Conservation (phyloP, 1,139 yeast genomes). For the Yamadazyma triangularis region DNA sequence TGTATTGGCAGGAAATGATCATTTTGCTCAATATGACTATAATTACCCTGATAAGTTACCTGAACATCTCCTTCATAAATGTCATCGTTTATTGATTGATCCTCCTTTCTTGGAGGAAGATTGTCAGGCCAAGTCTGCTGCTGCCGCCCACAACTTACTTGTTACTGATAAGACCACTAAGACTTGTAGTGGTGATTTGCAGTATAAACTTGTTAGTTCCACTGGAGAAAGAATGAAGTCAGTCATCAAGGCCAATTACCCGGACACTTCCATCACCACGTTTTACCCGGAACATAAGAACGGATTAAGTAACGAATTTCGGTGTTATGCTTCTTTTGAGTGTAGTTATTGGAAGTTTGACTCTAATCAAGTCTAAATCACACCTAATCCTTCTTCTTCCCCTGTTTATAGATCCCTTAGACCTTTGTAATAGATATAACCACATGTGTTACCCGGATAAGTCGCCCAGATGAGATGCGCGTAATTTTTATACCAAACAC, state of each 20-base stretch:
- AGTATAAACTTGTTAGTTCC: conserved; percentile 59
- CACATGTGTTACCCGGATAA: background rate
- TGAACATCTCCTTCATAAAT: conserved; percentile 51
- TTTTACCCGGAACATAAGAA: conserved; percentile 79
- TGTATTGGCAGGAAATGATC: conserved; percentile 60
- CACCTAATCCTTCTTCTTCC: background rate
- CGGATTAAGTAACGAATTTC: conserved; percentile 82
- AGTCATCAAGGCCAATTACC: conserved; percentile 56
- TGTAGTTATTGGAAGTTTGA: conserved; percentile 33
- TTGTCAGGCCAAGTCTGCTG: conserved; percentile 73
- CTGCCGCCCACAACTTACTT: conserved; percentile 62
- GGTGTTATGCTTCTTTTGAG: conserved; percentile 79
- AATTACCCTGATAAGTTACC: conserved; percentile 63
- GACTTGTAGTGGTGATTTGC: conserved; percentile 37
- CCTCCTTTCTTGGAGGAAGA: conserved; percentile 84
- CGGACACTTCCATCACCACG: conserved; percentile 57
- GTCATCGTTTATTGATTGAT: conserved; percentile 75
- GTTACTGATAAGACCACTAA: conserved; percentile 31
- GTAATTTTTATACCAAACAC: conserved; percentile 2
- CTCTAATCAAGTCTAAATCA: background rate
- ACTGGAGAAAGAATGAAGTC: conserved; percentile 87
- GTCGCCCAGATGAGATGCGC: background rate
- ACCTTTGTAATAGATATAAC: background rate
- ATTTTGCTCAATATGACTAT: conserved; percentile 73
- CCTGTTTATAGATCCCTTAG: too few species aligned